A percentile compares a stretch with the other conserved stretches of the same genome.
Conservation (phyloP, 352 stramenopile genomes). For the Phytophthora tubulina region DNA sequence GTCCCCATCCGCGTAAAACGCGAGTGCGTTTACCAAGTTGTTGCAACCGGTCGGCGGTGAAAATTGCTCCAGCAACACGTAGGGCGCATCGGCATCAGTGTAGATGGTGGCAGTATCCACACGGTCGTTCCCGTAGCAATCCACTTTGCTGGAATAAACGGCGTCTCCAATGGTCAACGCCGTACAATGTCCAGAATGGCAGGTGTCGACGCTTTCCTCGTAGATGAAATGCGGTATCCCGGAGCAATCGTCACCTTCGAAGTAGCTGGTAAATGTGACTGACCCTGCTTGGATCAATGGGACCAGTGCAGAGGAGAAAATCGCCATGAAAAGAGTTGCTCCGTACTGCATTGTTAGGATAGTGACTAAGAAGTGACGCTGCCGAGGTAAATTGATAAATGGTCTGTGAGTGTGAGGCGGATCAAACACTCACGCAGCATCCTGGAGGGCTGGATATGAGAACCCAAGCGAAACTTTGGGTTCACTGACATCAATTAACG, state of each 20-base stretch:
- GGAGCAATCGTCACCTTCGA: constrained; percentile 13
- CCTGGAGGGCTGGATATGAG: background rate
- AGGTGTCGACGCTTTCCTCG: constrained; percentile 23
- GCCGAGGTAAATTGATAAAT: constrained; percentile 6
- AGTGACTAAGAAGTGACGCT: background rate
- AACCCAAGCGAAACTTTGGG: constrained; percentile 2
- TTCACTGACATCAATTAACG: background rate
- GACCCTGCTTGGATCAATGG: constrained; percentile 2
- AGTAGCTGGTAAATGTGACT: constrained; percentile 34
- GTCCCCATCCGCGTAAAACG: constrained; percentile 34
- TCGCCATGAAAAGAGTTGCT: background rate
- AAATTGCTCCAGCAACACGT: constrained; percentile 34
- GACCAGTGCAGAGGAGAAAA: background rate
- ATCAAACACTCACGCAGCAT: no score
- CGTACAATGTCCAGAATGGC: constrained; percentile 14
- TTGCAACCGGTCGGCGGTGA: constrained; percentile 24
- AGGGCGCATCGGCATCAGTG: constrained; percentile 19
- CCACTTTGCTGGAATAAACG: constrained; percentile 24
- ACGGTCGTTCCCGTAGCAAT: constrained; percentile 27
- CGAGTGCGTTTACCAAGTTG: constrained; percentile 17
- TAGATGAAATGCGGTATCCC: constrained; percentile 32
- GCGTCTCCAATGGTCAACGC: background rate
- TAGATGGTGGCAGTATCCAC: constrained; percentile 16
- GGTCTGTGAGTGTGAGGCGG: no score
- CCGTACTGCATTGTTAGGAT: background rate